phyloP scores from a whole-genome alignment of 768 basidiomycete species.

The Pleurotus djamor region DNA sequence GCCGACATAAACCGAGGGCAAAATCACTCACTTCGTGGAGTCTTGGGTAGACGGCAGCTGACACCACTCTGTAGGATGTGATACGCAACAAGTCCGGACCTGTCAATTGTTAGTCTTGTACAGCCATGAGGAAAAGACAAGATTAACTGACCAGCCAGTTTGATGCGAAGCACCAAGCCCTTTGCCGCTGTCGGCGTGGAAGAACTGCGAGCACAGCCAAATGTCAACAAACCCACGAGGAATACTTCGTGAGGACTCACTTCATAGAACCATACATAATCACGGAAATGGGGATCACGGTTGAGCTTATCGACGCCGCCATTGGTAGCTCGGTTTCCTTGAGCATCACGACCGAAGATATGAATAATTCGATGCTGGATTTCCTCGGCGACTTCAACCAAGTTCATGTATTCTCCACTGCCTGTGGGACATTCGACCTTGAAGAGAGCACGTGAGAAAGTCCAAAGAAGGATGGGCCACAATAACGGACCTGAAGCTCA shows the following conservation, averaged over 20 bases:
- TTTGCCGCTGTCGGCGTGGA: slow-evolving; percentile 90
- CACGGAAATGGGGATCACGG: slow-evolving; percentile 91
- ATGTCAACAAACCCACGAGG: neutral
- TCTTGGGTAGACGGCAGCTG: slow-evolving; percentile 88
- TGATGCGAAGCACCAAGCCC: slow-evolving; percentile 98
- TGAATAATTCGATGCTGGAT: slow-evolving; percentile 99
- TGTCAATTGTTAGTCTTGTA: slow-evolving; percentile 17
- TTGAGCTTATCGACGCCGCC: slow-evolving; percentile 88
- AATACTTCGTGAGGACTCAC: slow-evolving; percentile 31
- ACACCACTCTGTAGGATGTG: slow-evolving; percentile 90
- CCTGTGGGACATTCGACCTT: slow-evolving; percentile 95
- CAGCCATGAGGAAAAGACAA: neutral
- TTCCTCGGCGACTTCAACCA: slow-evolving; percentile 92
- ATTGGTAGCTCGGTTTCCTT: slow-evolving; percentile 88
- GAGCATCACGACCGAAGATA: slow-evolving; percentile 90
- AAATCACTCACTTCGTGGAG: slow-evolving; percentile 77
- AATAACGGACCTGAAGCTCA: slow-evolving; percentile 57
- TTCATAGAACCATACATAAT: slow-evolving; percentile 97
- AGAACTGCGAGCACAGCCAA: slow-evolving; percentile 55
- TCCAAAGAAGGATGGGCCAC: neutral
- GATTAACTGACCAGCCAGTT: slow-evolving; percentile 81
- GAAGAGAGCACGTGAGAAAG: neutral
- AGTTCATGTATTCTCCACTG: slow-evolving; percentile 96
- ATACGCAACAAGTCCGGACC: slow-evolving; percentile 89
- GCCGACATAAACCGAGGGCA: neutral